A percentile compares a stretch with the other conserved stretches of the same genome.
phyloP scores from a whole-genome alignment of 805 yeast genomes.

The Jamesozyma gamospora region DNA sequence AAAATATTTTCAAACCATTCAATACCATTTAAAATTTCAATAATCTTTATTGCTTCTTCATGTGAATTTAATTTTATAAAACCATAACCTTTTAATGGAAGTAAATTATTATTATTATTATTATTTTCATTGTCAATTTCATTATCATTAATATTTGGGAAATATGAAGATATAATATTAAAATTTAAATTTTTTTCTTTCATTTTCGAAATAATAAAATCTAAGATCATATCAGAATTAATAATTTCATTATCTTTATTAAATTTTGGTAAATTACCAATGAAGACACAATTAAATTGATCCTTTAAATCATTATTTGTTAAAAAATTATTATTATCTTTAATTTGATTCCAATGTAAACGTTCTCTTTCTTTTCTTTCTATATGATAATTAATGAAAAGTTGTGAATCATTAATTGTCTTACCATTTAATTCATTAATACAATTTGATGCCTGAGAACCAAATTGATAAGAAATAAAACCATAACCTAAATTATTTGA shows the following conservation, averaged over 20 bases:
- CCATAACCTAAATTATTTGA: constrained; percentile 44
- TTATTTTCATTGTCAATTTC: neutral
- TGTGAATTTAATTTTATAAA: constrained; percentile 43
- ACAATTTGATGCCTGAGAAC: constrained; percentile 53
- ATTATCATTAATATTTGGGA: constrained; percentile 19
- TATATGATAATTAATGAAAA: constrained; percentile 52
- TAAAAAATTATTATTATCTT: constrained; percentile 12
- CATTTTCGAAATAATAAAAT: constrained; percentile 35
- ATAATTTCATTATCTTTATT: constrained; percentile 19
- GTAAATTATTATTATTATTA: constrained; percentile 5
- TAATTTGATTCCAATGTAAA: constrained; percentile 33
- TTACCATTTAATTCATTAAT: constrained; percentile 44
- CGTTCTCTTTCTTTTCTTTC: constrained; percentile 52
- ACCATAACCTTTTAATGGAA: constrained; percentile 36
- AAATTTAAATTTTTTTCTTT: constrained; percentile 33
- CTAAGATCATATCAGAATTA: constrained; percentile 25
- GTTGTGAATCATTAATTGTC: constrained; percentile 21
- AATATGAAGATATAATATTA: constrained; percentile 21
- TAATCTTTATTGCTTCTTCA: constrained; percentile 39
- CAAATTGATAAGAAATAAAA: constrained; percentile 52
- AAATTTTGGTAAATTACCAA: constrained; percentile 40
- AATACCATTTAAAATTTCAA: constrained; percentile 39
- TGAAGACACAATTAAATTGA: constrained; percentile 45
- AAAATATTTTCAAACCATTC: constrained; percentile 27
- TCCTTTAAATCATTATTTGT: constrained; percentile 20